Evolutionary conservation across 331 rosid species (phyloP).

Genomic region (Stylosanthes scabra): DNA sequence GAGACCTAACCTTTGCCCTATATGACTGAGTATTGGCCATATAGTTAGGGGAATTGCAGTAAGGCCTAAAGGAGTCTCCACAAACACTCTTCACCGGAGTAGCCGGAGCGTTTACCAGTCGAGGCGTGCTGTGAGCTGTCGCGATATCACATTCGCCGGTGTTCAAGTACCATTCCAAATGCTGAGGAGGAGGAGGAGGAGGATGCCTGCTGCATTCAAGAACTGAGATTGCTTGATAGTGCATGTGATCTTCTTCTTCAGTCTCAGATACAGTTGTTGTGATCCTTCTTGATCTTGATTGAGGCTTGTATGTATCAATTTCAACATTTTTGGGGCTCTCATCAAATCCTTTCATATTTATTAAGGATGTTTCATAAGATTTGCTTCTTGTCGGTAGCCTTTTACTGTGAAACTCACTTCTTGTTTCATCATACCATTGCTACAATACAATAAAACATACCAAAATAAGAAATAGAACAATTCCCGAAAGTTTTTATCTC

Average conservation of each 20-base stretch:
- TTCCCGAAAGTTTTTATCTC: too few relatives aligned
- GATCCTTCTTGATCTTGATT: slow-evolving; percentile 65
- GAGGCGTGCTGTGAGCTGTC: slow-evolving; percentile 93
- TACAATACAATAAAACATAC: slow-evolving; percentile 20
- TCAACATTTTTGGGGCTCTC: slow-evolving; percentile 72
- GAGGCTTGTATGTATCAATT: slow-evolving; percentile 68
- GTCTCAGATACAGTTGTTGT: slow-evolving; percentile 61
- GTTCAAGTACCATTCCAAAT: slow-evolving; percentile 63
- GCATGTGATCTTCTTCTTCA: slow-evolving; percentile 63
- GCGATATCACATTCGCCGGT: slow-evolving; percentile 62
- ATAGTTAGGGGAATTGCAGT: slow-evolving; percentile 72
- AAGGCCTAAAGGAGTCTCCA: slow-evolving; percentile 57
- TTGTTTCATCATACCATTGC: slow-evolving; percentile 69
- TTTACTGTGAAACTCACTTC: slow-evolving; percentile 63
- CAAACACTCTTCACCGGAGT: slow-evolving; percentile 74
- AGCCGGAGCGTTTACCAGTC: slow-evolving; percentile 52
- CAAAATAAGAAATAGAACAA: not conserved
- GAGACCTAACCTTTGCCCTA: slow-evolving; percentile 80
- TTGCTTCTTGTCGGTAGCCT: slow-evolving; percentile 44
- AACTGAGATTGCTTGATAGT: slow-evolving; percentile 49
- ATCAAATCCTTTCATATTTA: slow-evolving; percentile 47
- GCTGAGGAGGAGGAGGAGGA: slow-evolving; percentile 49
- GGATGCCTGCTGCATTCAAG: slow-evolving; percentile 42
- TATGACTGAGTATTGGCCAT: slow-evolving; percentile 92
- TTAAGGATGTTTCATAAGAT: slow-evolving; percentile 44